Evolutionary conservation across 495 filamentous ascomycete genomes (phyloP).

Genomic region (Astrothelium macrocarpum): DNA sequence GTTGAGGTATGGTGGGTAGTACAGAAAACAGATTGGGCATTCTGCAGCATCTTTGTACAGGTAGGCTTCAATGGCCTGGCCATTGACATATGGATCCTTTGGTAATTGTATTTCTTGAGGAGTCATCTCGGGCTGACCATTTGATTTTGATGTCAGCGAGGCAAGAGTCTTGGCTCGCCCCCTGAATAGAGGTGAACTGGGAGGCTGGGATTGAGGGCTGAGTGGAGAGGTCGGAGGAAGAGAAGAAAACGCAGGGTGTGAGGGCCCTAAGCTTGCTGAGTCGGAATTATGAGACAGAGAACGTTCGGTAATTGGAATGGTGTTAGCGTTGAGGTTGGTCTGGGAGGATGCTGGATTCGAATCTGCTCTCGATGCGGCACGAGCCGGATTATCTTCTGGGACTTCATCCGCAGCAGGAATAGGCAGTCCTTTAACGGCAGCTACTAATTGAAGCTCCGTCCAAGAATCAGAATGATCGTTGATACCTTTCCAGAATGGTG

Average conservation of each 20-base stretch:
- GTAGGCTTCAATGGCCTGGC: slow-evolving; percentile 81
- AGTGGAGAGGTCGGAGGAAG: slow-evolving; percentile 37
- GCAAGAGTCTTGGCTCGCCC: slow-evolving; percentile 76
- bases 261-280: slow-evolving; percentile 40
- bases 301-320: slow-evolving; percentile 63
- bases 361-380: slow-evolving; percentile 32
- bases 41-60: slow-evolving; percentile 84
- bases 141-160: slow-evolving; percentile 62
- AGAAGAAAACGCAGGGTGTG: slow-evolving; percentile 40
- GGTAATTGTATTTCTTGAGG: slow-evolving; percentile 73
- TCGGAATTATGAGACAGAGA: slow-evolving; percentile 72
- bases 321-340: slow-evolving; percentile 53
- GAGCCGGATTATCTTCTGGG: slow-evolving; percentile 51
- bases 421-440: slow-evolving; percentile 74
- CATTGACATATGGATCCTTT: slow-evolving; percentile 80
- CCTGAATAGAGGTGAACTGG: slow-evolving; percentile 50
- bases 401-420: slow-evolving; percentile 78
- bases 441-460: slow-evolving; percentile 89
- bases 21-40: slow-evolving; percentile 94
- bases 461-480: slow-evolving; percentile 82
- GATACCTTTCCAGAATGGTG: slow-evolving; percentile 90
- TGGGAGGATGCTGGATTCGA: slow-evolving; percentile 34
- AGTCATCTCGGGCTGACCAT: slow-evolving; percentile 56
- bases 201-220: slow-evolving; percentile 48
- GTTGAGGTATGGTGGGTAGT: slow-evolving; percentile 94